Conservation (phyloP, 106 monocot species). For the Allium cepa region DNA sequence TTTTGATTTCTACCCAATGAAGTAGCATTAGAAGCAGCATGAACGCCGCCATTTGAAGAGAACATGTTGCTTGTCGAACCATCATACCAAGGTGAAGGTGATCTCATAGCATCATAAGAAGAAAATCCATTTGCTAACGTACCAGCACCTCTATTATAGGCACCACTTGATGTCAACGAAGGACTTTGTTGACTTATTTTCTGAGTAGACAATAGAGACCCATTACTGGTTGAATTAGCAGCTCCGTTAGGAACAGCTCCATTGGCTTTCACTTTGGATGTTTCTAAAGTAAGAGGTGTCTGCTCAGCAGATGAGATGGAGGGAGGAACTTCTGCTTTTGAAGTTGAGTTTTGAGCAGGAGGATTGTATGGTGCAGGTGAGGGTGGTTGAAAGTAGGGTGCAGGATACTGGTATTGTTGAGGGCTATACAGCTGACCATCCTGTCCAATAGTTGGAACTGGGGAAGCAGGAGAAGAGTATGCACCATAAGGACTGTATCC, state of each 20-base stretch:
- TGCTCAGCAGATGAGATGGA: conserved; percentile 27
- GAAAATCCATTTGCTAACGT: conserved; percentile 24
- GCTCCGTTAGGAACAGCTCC: conserved; percentile 29
- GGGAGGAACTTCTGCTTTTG: conserved; percentile 17
- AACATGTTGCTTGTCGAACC: neutral
- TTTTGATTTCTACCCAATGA: conserved; percentile 41
- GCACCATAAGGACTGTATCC: conserved; percentile 67
- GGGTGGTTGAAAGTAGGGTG: conserved; percentile 45
- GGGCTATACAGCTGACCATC: conserved; percentile 73
- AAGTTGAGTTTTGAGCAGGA: conserved; percentile 17
- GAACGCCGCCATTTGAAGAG: conserved; percentile 7
- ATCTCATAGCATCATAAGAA: conserved; percentile 42
- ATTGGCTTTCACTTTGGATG: conserved; percentile 27
- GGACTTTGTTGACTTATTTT: conserved; percentile 33
- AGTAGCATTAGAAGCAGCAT: conserved; percentile 22
- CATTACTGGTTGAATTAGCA: conserved; percentile 24
- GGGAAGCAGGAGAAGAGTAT: conserved; percentile 66
- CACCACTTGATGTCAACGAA: conserved; percentile 15
- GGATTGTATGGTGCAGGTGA: conserved; percentile 16
- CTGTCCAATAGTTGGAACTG: conserved; percentile 59
- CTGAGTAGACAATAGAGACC: conserved; percentile 4
- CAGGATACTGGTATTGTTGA: conserved; percentile 73
- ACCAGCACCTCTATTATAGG: conserved; percentile 17
- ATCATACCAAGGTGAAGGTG: conserved; percentile 56
- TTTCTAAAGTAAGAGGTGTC: conserved; percentile 24